Percentiles rank a stretch among this genome's conserved stretches.
These are phyloP conservation scores for Pleurotus citrinopileatus DNA, from an alignment of 768 basidiomycete genomes.

Conservation along the genomic window DNA sequence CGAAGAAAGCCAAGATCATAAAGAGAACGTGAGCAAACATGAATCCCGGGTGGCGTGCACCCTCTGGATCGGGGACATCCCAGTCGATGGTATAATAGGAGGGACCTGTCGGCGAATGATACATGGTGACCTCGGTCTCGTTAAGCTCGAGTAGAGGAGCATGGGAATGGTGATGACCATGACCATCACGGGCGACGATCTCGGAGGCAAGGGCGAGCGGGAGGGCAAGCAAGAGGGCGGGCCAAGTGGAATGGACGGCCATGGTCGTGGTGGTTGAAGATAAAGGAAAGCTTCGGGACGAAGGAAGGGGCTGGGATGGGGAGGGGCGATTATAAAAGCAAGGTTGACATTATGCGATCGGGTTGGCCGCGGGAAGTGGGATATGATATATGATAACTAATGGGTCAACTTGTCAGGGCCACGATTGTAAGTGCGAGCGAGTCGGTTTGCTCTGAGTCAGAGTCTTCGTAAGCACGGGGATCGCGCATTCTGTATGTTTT, in stretches of 20 bases:
- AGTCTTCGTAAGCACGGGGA: not conserved
- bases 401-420: too few relatives aligned
- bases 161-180: constrained; percentile 48
- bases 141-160: constrained; percentile 63
- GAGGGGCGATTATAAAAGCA: constrained; percentile 7
- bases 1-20: constrained; percentile 81
- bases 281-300: not conserved
- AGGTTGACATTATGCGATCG: not conserved
- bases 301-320: not conserved
- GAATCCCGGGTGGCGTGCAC: constrained; percentile 57
- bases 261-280: not conserved
- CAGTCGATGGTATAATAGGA: constrained; percentile 85
- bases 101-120: constrained; percentile 68
- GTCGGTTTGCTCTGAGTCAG: constrained; percentile 6
- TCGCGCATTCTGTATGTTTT: too few relatives aligned
- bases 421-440: not conserved
- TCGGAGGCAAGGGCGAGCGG: constrained; percentile 12
- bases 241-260: not conserved
- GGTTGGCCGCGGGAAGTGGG: not conserved
- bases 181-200: constrained; percentile 28
- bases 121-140: constrained; percentile 67
- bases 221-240: not conserved
- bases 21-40: constrained; percentile 72
- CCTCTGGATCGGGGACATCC: constrained; percentile 43
- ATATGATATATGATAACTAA: too few relatives aligned